Evolutionary conservation across 2,329 filamentous ascomycete genomes (phyloP), one percentile per base, ranked within the genome.

Genomic region (Colletotrichum cordylinicola): DNA sequence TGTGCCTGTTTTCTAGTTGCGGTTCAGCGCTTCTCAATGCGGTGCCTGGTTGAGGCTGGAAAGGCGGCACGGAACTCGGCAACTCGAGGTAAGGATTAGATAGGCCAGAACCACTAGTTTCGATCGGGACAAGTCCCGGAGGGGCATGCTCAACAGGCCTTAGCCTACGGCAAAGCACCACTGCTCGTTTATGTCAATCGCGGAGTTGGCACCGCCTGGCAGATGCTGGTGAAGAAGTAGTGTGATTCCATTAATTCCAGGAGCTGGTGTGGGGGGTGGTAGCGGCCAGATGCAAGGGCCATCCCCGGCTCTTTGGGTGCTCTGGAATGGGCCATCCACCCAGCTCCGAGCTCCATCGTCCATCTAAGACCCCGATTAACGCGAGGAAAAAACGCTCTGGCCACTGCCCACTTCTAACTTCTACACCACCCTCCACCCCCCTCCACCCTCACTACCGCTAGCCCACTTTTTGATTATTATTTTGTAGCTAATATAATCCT

Each of bases 41-140:
- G 24, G 9, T 33, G 15, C 60, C 24, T 12, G 13, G 15, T 33
- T 37, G 67, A 52, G 55, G 52, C 60, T 72, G 72, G 52, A 72
- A 74, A 27, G 35, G 48, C 43, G 72, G 72, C 68, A 75, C 73
- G 73, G 73, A 75, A 72, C 69, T 72, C 73, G 69, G 73, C 73
- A 72, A 67, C 55, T 39, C 21, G 21, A 43, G n/a, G 29, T 43
- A 61, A 29, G 62, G 52, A 29, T 60, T 33, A 61, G 52, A 66
- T 27, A 48, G 43, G 16, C 29, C 33, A 43, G 52, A 27, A 60
- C 37, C 35, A 35, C 62, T 62, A 56, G 55, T 66, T 67, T 67
- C 55, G 55, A 67, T 67, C 69, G 69, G 69, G 69, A n/a, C 39
- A 67, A 67, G 72, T 33, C 37, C 62, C 68, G 55, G 61, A 31